Conservation (phyloP, 148 eudicot genomes). For the Chenopodium suecicum region DNA sequence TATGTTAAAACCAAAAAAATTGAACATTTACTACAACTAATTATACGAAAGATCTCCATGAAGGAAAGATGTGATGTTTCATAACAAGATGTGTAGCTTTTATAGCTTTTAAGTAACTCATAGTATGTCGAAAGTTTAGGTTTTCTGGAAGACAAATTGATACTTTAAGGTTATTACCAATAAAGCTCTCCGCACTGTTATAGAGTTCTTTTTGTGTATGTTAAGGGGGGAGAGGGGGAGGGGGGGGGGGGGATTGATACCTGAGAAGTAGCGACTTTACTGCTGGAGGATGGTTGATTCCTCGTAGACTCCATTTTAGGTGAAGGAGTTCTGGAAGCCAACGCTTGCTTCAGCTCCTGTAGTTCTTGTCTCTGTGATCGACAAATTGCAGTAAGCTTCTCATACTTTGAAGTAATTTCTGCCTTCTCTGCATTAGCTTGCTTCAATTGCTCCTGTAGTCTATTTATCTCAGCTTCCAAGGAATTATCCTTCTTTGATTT, state of each 20-base stretch:
- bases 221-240: no score
- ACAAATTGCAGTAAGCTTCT: constrained; percentile 85
- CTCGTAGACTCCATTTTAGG: constrained; percentile 49
- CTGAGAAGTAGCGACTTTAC: constrained; percentile 46
- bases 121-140: background rate
- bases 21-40: background rate
- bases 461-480: constrained; percentile 63
- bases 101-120: background rate
- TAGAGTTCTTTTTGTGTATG: background rate
- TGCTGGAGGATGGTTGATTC: constrained; percentile 37
- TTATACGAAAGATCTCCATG: background rate
- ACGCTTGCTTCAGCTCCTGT: constrained; percentile 84
- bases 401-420: constrained; percentile 80
- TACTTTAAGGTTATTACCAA: background rate
- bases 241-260: constrained; percentile 27
- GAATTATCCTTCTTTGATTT: constrained; percentile 44
- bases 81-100: background rate
- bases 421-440: constrained; percentile 73
- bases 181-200: background rate
- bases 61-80: background rate
- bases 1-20: background rate
- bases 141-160: background rate
- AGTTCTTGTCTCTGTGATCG: constrained; percentile 92
- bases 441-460: constrained; percentile 68
- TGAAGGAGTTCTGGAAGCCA: constrained; percentile 58